phyloP scores from a whole-genome alignment of 2,329 filamentous ascomycete species.

The Geosmithia putterillii region DNA sequence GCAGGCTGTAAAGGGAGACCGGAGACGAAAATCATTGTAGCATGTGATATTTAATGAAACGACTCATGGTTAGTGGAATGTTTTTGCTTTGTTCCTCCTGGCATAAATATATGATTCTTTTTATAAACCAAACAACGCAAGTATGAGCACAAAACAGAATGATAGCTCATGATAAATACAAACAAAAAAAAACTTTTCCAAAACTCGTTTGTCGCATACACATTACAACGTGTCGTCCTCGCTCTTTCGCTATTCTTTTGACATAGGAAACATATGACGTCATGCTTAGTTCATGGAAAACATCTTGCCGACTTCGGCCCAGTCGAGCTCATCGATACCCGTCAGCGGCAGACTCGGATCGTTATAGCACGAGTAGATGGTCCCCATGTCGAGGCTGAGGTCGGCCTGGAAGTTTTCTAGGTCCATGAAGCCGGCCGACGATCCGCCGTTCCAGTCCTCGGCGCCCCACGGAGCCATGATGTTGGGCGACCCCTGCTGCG shows the following conservation, averaged over 20 bases:
- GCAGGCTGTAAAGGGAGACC: not conserved
- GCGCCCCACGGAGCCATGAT: not conserved
- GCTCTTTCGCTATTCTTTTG: no score
- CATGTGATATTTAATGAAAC: not conserved
- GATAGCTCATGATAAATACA: not conserved
- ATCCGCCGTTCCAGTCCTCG: not conserved
- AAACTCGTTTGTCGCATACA: slow-evolving; percentile 5
- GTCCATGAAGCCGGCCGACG: slow-evolving; percentile 4
- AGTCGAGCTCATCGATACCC: slow-evolving; percentile 15
- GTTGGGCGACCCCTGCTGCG: not conserved
- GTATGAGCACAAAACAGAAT: not conserved
- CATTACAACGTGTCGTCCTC: no score
- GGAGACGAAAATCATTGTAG: not conserved
- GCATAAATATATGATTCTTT: no score
- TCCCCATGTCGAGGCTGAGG: slow-evolving; percentile 10
- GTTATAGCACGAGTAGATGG: slow-evolving; percentile 15
- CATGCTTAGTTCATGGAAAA: slow-evolving; percentile 6
- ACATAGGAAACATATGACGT: not conserved
- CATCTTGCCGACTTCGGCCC: slow-evolving; percentile 14
- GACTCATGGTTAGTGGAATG: not conserved
- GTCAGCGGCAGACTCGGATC: slow-evolving; percentile 14
- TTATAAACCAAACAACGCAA: not conserved
- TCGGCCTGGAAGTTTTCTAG: slow-evolving; percentile 10
- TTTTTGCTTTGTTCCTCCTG: not conserved
- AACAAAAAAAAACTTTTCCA: not conserved